Percentiles rank a stretch among this genome's conserved stretches.
Conservation (phyloP, 306 rosid genomes). For the Fragaria iinumae region DNA sequence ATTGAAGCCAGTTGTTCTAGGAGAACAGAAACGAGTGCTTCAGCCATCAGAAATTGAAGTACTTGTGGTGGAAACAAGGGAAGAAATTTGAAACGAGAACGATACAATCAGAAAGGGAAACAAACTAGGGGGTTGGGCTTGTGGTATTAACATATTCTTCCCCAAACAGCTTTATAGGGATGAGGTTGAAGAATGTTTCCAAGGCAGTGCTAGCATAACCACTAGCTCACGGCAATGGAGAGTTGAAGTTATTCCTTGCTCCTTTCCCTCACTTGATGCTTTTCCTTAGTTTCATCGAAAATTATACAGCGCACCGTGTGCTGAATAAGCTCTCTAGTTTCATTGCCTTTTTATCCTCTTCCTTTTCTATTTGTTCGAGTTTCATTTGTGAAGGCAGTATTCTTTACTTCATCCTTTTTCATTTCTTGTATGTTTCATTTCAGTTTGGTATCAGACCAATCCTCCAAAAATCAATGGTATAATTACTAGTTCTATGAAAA, state of each 20-base stretch:
- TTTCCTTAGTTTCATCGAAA: not conserved
- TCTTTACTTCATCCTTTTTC: not conserved
- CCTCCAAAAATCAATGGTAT: too few relatives aligned
- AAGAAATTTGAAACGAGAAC: not conserved
- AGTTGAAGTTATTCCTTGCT: not conserved
- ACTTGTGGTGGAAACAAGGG: not conserved
- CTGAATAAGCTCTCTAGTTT: too few relatives aligned
- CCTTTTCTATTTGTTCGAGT: not conserved
- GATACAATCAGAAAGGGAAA: not conserved
- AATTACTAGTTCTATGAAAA: too few relatives aligned
- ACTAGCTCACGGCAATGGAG: not conserved
- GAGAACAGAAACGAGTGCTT: slow-evolving; percentile 7
- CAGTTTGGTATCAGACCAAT: slow-evolving; percentile 9
- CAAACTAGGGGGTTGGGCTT: not conserved
- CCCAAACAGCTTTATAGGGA: not conserved
- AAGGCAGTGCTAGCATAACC: not conserved
- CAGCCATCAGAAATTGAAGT: not conserved
- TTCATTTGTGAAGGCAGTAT: not conserved
- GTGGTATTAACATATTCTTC: not conserved
- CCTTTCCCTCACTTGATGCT: too few relatives aligned
- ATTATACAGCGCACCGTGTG: too few relatives aligned
- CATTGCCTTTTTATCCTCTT: not conserved
- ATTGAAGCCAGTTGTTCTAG: slow-evolving; percentile 6
- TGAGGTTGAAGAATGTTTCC: not conserved
- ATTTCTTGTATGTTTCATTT: not conserved